Base-by-base conservation (phyloP, 2,329 filamentous ascomycete genomes). In the Graphilbum fragrans region DNA sequence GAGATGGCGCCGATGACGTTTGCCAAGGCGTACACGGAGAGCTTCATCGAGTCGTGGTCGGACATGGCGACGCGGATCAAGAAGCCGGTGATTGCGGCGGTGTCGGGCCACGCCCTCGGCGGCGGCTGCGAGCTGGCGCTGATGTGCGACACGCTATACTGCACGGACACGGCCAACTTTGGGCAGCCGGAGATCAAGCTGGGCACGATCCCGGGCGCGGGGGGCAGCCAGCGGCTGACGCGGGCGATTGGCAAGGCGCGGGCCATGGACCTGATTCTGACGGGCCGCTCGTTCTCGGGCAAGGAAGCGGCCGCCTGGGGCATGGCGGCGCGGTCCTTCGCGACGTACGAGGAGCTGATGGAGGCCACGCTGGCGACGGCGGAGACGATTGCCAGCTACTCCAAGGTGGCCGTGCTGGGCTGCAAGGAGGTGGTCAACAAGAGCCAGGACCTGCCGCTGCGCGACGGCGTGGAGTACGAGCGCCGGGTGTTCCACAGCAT, bases 381-480 rank as follows among this genome's bases (percentile, higher is more conserved):
- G 3, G 86, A 84, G 69, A 88, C 77, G 40, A 95, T 98, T 64
- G 88, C 92, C 0, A 67, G 82, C 1, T 86, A 92, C 62, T 88
- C 84, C 40, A 77, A 73, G 56, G 81, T 98, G n/a, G 84, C 90
- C 2, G 77, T 94, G 44, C 79, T 86, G 65, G 92, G 84, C 11
- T 82, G 77, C 43, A 98, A 98, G 72, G 92, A 98, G 70, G 90
- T 92, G n/a, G 90, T 98, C 42, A 94, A 96, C 61, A 96, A 95
- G 79, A 94, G 87, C 61, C 88, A 96, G 69, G 92, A 98, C 53
- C 64, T 94, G 51, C 71, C 81, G 4, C 66, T 98, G 45, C 69
- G 83, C 52, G 92, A 96, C 55, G 92, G 92, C 14, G 83, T 98
- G 2, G 92, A 98, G 65, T 96, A 79, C 63, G 92, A 98, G 73